phyloP scores from a whole-genome alignment of 768 basidiomycete genomes.

The Astraeus odoratus region DNA sequence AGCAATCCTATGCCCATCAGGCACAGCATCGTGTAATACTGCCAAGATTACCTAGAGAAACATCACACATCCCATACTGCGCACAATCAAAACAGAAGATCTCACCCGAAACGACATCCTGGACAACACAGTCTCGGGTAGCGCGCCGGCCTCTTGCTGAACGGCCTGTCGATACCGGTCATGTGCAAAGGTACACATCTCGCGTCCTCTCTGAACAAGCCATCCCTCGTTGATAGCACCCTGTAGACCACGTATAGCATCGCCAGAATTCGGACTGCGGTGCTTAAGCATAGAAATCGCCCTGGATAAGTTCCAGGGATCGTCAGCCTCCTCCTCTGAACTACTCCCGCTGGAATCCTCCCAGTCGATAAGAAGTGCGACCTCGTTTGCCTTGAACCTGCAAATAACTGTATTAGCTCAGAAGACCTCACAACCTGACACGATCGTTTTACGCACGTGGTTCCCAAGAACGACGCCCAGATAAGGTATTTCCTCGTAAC shows the following conservation, averaged over 20 bases:
- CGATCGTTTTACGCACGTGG: conserved; percentile 48
- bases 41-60: conserved; percentile 55
- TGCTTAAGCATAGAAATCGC: conserved; percentile 39
- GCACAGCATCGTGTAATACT: conserved; percentile 57
- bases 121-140: conserved; percentile 43
- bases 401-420: not conserved
- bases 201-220: conserved; percentile 63
- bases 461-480: conserved; percentile 71
- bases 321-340: conserved; percentile 32
- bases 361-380: conserved; percentile 68
- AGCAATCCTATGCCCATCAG: conserved; percentile 62
- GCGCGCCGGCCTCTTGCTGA: conserved; percentile 47
- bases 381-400: conserved; percentile 70
- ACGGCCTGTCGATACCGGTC: conserved; percentile 72
- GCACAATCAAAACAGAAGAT: not conserved
- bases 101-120: conserved; percentile 67
- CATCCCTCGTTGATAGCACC: conserved; percentile 64
- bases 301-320: conserved; percentile 47
- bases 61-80: conserved; percentile 3
- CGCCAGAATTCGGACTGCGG: conserved; percentile 31
- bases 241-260: conserved; percentile 64
- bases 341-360: conserved; percentile 52
- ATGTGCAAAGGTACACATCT: conserved; percentile 73
- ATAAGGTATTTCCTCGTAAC: conserved; percentile 61
- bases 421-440: not conserved